Percentiles rank a stretch among this genome's conserved stretches.
Conservation (phyloP, 2,329 filamentous ascomycete species). For the Myriosclerotinia duriaeana region DNA sequence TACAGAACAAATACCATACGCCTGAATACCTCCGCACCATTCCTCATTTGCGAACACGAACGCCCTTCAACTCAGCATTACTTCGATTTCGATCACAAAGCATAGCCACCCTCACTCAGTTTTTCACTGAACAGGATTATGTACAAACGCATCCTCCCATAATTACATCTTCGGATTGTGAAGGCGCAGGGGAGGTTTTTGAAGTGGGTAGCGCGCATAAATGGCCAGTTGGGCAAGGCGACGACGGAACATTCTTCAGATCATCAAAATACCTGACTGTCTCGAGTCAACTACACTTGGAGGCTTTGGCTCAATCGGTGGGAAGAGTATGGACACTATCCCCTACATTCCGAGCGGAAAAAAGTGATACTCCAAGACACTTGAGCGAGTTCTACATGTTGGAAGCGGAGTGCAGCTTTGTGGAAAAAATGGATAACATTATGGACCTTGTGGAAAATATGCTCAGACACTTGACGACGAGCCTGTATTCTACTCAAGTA, state of each 20-base stretch:
- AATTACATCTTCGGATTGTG: slow-evolving; percentile 95
- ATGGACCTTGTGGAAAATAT: slow-evolving; percentile 81
- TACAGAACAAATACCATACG: slow-evolving; percentile 95
- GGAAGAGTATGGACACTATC: slow-evolving; percentile 92
- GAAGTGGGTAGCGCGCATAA: slow-evolving; percentile 50
- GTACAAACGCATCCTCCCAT: slow-evolving; percentile 88
- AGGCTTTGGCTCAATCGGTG: slow-evolving; percentile 84
- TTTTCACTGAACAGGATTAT: slow-evolving; percentile 71
- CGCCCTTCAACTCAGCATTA: slow-evolving; percentile 76
- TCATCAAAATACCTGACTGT: slow-evolving; percentile 93
- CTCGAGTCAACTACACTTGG: slow-evolving; percentile 89
- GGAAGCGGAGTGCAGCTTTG: slow-evolving; percentile 84
- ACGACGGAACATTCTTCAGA: slow-evolving; percentile 68
- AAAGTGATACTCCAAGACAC: slow-evolving; percentile 89
- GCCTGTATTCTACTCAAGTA: slow-evolving; percentile 47
- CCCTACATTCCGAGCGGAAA: slow-evolving; percentile 90
- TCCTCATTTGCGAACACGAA: slow-evolving; percentile 81
- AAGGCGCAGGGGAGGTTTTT: slow-evolving; percentile 94
- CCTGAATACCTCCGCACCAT: slow-evolving; percentile 84
- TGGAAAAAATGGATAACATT: slow-evolving; percentile 65
- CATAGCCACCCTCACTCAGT: slow-evolving; percentile 69
- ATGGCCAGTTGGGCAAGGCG: slow-evolving; percentile 36
- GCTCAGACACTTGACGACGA: slow-evolving; percentile 57
- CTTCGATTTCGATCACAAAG: slow-evolving; percentile 80
- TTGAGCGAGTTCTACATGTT: slow-evolving; percentile 99